Conservation (phyloP, 2,329 filamentous ascomycete genomes). For the Colletotrichum orchidophilum region DNA sequence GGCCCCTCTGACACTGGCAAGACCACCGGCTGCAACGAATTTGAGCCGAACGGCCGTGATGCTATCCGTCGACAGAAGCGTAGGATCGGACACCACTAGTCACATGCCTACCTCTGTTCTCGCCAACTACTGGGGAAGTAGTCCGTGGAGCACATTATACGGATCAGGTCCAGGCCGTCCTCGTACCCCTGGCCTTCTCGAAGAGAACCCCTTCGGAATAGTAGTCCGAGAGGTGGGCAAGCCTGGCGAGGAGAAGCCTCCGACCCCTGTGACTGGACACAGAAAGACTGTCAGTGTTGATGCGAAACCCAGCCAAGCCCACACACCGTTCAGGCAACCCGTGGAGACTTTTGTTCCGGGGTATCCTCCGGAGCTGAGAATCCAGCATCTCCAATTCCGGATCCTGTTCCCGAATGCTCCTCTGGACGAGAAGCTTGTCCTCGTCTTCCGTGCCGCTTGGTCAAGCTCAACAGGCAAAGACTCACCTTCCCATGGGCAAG, state of each 20-base stretch:
- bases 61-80: conserved; percentile 78
- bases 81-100: conserved; percentile 72
- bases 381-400: conserved; percentile 93
- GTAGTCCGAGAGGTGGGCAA: conserved; percentile 47
- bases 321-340: conserved; percentile 42
- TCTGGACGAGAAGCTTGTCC: conserved; percentile 81
- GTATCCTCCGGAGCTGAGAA: conserved; percentile 84
- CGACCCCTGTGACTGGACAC: conserved; percentile 40
- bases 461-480: conserved; percentile 58
- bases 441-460: conserved; percentile 96
- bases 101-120: conserved; percentile 85
- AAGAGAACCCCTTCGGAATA: conserved; percentile 53
- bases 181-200: conserved; percentile 34
- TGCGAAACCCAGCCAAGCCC: conserved; percentile 41
- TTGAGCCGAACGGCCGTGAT: conserved; percentile 87
- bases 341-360: conserved; percentile 72
- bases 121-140: conserved; percentile 94
- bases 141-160: conserved; percentile 70
- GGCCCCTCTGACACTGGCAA: conserved; percentile 84
- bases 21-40: conserved; percentile 83
- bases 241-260: conserved; percentile 37
- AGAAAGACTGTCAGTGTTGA: conserved; percentile 57
- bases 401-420: conserved; percentile 87
- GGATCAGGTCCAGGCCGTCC: conserved; percentile 37
- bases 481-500: conserved; percentile 48